Evolutionary conservation across 768 basidiomycete species (phyloP).

Genomic region (Boletus subcaerulescens): DNA sequence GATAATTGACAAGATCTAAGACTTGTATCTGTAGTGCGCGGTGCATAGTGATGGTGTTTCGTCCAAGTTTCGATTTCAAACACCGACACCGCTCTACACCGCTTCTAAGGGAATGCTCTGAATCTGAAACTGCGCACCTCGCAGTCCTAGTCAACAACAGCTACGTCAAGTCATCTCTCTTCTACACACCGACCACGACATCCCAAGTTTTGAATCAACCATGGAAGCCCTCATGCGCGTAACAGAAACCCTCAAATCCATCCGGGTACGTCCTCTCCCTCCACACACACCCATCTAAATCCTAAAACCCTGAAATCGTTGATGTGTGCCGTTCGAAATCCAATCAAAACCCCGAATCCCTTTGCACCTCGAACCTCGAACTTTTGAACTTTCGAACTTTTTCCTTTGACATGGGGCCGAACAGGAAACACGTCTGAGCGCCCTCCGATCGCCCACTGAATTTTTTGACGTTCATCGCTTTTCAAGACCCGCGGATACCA

Average conservation of each 20-base stretch:
- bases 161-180: too few relatives aligned
- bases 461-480: conserved; percentile 84
- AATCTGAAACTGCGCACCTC: too few relatives aligned
- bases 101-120: too few relatives aligned
- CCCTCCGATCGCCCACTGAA: conserved; percentile 66
- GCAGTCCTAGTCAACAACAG: too few relatives aligned
- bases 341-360: too few relatives aligned
- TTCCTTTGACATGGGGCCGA: too few relatives aligned
- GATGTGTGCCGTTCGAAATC: too few relatives aligned
- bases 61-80: too few relatives aligned
- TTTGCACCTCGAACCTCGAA: too few relatives aligned
- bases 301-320: too few relatives aligned
- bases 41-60: neutral
- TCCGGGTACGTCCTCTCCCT: conserved; percentile 47
- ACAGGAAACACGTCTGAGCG: conserved; percentile 44
- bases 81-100: too few relatives aligned
- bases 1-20: conserved; percentile 12
- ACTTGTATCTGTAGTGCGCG: conserved; percentile 3
- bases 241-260: conserved; percentile 64
- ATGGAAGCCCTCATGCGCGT: conserved; percentile 71
- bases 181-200: neutral
- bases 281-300: neutral
- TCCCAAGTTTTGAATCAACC: neutral
- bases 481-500: conserved; percentile 80
- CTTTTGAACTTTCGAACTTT: too few relatives aligned